A percentile compares a stretch with the other conserved stretches of the same genome.
phyloP scores from a whole-genome alignment of 2,329 filamentous ascomycete species.

The Hypoxylon sp. region DNA sequence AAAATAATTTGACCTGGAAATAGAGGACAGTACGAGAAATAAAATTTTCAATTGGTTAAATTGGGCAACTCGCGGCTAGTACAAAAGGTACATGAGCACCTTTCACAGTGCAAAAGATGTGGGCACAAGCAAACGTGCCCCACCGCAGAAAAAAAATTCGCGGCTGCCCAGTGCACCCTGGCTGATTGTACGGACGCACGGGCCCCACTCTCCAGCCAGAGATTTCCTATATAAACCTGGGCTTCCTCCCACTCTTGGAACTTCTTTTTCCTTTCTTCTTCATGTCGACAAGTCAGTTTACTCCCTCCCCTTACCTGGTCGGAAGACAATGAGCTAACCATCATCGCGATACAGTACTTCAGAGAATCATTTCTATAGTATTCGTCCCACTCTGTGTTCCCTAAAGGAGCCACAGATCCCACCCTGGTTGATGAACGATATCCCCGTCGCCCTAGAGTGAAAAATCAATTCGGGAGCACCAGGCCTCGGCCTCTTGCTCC shows the following conservation, averaged over 20 bases:
- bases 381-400: slow-evolving; percentile 92
- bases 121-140: not conserved
- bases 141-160: not conserved
- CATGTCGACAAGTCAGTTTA: slow-evolving; percentile 73
- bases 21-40: not conserved
- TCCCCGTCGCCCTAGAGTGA: slow-evolving; percentile 94
- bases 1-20: too few species aligned
- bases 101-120: too few species aligned
- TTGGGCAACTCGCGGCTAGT: not conserved
- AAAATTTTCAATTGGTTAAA: not conserved
- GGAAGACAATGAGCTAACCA: slow-evolving; percentile 25
- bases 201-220: slow-evolving; percentile 32
- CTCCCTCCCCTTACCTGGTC: slow-evolving; percentile 54
- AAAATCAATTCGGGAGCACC: slow-evolving; percentile 64
- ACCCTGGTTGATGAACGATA: slow-evolving; percentile 95
- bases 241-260: slow-evolving; percentile 54
- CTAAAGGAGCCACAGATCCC: slow-evolving; percentile 92
- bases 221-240: slow-evolving; percentile 58
- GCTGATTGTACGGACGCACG: slow-evolving; percentile 20
- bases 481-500: slow-evolving; percentile 59
- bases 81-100: not conserved
- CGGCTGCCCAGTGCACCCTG: not conserved
- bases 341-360: slow-evolving; percentile 49
- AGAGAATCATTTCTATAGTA: slow-evolving; percentile 99
- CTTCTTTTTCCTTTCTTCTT: slow-evolving; percentile 64